Evolutionary conservation across 129 eudicot genomes (phyloP).

Genomic region (Flaveria robusta): DNA sequence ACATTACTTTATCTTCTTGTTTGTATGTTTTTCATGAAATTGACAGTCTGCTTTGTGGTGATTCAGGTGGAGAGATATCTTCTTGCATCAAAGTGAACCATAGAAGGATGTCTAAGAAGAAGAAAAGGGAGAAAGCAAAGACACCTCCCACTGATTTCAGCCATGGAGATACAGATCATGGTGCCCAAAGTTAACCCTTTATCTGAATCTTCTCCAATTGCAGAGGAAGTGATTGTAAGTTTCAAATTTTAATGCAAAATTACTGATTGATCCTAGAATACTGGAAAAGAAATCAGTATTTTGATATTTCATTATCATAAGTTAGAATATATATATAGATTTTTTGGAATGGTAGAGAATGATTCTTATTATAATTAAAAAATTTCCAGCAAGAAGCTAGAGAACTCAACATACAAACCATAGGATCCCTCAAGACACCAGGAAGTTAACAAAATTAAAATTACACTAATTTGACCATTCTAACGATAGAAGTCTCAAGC

Average conservation of each 20-base stretch:
- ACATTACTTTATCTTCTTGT: background rate
- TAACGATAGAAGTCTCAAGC: no score
- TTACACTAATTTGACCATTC: no score
- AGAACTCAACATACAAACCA: no score
- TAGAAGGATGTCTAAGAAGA: slow-evolving; percentile 57
- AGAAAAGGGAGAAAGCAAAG: slow-evolving; percentile 32
- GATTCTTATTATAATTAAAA: no score
- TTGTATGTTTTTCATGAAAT: slow-evolving; percentile 6
- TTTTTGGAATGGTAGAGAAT: no score
- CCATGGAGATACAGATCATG: slow-evolving; percentile 26
- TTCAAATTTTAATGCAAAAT: background rate
- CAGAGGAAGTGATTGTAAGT: background rate
- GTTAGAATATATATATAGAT: no score
- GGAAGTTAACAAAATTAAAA: no score
- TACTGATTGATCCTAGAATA: background rate
- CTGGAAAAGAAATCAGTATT: background rate
- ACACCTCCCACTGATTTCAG: slow-evolving; percentile 21
- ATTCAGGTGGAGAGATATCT: slow-evolving; percentile 40
- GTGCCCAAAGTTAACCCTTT: slow-evolving; percentile 14
- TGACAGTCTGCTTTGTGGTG: slow-evolving; percentile 10
- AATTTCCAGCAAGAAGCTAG: no score
- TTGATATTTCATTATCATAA: no score
- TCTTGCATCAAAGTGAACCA: slow-evolving; percentile 45
- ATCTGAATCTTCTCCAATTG: slow-evolving; percentile 9
- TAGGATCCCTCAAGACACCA: no score